These are phyloP conservation scores for Aspergillus latus DNA, from an alignment of 2,329 filamentous ascomycete species.

Conservation along the genomic window DNA sequence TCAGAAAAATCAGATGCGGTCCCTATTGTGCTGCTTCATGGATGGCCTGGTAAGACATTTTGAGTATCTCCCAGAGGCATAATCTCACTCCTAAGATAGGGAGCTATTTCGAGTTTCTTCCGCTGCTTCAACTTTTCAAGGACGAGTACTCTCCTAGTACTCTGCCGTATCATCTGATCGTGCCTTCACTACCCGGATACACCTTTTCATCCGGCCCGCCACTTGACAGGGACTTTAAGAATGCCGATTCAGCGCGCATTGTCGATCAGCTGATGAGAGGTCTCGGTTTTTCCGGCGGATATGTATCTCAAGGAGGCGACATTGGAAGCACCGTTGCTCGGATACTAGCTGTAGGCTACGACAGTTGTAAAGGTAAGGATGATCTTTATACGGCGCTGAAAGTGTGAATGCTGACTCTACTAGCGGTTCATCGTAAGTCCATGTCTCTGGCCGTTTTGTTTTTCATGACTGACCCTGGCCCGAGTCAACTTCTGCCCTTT, in stretches of 20 bases:
- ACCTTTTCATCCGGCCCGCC: constrained; percentile 35
- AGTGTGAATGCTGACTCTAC: constrained; percentile 1
- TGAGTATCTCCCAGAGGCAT: background rate
- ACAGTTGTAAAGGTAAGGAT: constrained; percentile 32
- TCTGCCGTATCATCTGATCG: constrained; percentile 34
- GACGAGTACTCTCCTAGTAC: constrained; percentile 28
- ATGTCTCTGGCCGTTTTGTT: background rate
- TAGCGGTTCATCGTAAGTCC: constrained; percentile 33
- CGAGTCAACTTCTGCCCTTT: constrained; percentile 33
- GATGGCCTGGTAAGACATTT: constrained; percentile 33
- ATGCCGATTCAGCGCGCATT: constrained; percentile 28
- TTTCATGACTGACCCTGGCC: background rate
- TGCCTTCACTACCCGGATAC: constrained; percentile 35
- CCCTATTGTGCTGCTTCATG: constrained; percentile 47
- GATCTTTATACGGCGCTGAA: background rate
- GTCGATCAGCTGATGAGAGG: constrained; percentile 32
- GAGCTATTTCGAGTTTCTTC: constrained; percentile 36
- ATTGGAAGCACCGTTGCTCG: constrained; percentile 32
- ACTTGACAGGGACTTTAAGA: constrained; percentile 27
- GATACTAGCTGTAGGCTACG: constrained; percentile 27
- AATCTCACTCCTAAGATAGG: constrained; percentile 19
- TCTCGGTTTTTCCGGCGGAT: constrained; percentile 32
- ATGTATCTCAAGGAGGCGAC: constrained; percentile 37
- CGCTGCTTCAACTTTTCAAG: constrained; percentile 28
- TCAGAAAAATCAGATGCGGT: constrained; percentile 49